phyloP scores from a whole-genome alignment of 2,329 filamentous ascomycete genomes.

The Penicillium italicum region DNA sequence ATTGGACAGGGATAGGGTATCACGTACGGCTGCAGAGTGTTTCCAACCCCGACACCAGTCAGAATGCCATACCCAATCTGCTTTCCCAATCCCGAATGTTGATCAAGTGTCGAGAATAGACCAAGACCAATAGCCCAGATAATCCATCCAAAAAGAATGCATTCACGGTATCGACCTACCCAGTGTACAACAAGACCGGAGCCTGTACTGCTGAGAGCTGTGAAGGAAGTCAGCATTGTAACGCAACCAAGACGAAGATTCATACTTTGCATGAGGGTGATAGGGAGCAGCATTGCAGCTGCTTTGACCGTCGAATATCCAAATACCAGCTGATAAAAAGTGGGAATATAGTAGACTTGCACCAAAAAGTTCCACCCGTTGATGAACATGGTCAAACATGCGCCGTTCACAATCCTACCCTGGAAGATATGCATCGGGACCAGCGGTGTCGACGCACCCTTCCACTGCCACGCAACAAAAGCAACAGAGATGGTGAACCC shows the following conservation, averaged over 20 bases:
- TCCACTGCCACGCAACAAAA: conserved; percentile 38
- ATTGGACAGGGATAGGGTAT: background rate
- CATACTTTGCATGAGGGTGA: conserved; percentile 48
- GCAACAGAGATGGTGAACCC: conserved; percentile 37
- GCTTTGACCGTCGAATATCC: conserved; percentile 45
- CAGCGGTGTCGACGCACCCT: conserved; percentile 27
- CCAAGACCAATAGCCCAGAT: conserved; percentile 53
- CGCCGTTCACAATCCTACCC: conserved; percentile 52
- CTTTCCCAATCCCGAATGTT: conserved; percentile 49
- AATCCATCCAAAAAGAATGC: conserved; percentile 53
- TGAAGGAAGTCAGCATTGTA: conserved; percentile 39
- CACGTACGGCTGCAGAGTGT: conserved; percentile 49
- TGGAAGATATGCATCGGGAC: conserved; percentile 52
- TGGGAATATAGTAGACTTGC: conserved; percentile 60
- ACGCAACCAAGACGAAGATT: background rate
- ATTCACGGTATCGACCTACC: conserved; percentile 53
- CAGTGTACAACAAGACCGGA: conserved; percentile 54
- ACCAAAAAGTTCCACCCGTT: conserved; percentile 59
- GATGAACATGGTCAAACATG: conserved; percentile 56
- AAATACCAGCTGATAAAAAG: conserved; percentile 59
- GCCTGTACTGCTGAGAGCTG: conserved; percentile 48
- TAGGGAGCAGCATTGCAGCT: conserved; percentile 50
- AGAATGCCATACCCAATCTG: conserved; percentile 55
- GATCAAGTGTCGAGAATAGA: conserved; percentile 52
- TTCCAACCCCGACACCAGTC: conserved; percentile 52